Conservation (phyloP, 1,284 basidiomycete species). For the Tausonia pullulans region DNA sequence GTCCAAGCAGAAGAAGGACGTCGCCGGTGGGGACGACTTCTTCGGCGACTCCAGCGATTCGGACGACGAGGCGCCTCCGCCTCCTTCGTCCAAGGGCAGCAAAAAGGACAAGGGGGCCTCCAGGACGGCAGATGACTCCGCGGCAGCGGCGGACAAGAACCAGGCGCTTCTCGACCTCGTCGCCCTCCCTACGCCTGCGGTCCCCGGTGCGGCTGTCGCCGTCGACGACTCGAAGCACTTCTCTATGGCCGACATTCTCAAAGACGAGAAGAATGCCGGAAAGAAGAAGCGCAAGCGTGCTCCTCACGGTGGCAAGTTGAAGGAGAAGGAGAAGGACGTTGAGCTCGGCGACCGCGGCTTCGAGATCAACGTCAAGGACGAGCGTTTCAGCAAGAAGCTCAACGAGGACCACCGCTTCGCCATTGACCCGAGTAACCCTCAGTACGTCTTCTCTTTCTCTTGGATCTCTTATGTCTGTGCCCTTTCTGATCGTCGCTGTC, state of each 20-base stretch:
- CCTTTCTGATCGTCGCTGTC: not conserved
- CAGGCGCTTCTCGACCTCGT: conserved; percentile 17
- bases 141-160: conserved; percentile 18
- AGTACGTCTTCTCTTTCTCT: conserved; percentile 31
- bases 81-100: conserved; percentile 22
- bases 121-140: not conserved
- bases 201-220: conserved; percentile 13
- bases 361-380: conserved; percentile 71
- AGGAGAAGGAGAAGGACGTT: conserved; percentile 47
- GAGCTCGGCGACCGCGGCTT: conserved; percentile 46
- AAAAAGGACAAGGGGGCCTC: conserved; percentile 25
- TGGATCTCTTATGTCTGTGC: not conserved
- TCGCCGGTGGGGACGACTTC: conserved; percentile 50
- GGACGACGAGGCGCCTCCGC: conserved; percentile 22
- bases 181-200: conserved; percentile 2
- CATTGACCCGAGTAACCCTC: conserved; percentile 91
- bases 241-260: conserved; percentile 78
- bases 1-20: conserved; percentile 22
- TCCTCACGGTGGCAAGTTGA: conserved; percentile 38
- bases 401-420: conserved; percentile 88
- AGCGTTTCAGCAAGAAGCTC: conserved; percentile 65
- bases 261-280: conserved; percentile 56
- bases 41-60: conserved; percentile 46
- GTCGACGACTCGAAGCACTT: conserved; percentile 62
- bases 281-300: conserved; percentile 42